These are phyloP conservation scores for Clonostachys rosea DNA, from an alignment of 2,329 filamentous ascomycete genomes.

Conservation along the genomic window DNA sequence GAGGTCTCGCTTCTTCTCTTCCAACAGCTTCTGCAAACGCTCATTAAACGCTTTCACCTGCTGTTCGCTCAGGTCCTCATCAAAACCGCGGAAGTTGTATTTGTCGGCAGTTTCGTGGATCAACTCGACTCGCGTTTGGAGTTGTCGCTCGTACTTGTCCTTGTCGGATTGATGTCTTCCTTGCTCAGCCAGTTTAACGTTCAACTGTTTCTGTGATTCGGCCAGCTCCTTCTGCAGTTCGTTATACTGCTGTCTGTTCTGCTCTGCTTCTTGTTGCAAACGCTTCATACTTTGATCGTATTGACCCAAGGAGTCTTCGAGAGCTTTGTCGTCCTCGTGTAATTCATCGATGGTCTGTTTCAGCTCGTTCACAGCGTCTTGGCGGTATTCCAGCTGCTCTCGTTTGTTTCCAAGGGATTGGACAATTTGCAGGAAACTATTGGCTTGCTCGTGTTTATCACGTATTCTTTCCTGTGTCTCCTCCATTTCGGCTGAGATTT, in stretches of 20 bases:
- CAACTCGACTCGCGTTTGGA: slow-evolving; percentile 65
- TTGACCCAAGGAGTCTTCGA: slow-evolving; percentile 67
- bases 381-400: slow-evolving; percentile 66
- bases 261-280: slow-evolving; percentile 58
- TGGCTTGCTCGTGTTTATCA: slow-evolving; percentile 68
- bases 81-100: slow-evolving; percentile 81
- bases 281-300: slow-evolving; percentile 72
- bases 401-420: slow-evolving; percentile 72
- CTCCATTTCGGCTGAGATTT: slow-evolving; percentile 56
- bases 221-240: slow-evolving; percentile 52
- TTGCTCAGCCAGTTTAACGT: slow-evolving; percentile 55
- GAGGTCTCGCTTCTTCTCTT: slow-evolving; percentile 74
- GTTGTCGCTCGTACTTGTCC: slow-evolving; percentile 77
- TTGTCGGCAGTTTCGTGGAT: slow-evolving; percentile 72
- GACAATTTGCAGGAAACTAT: slow-evolving; percentile 69
- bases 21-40: slow-evolving; percentile 67
- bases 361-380: slow-evolving; percentile 67
- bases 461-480: slow-evolving; percentile 52
- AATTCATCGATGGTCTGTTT: slow-evolving; percentile 71
- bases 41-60: slow-evolving; percentile 75
- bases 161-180: slow-evolving; percentile 84
- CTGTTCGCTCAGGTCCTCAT: slow-evolving; percentile 69
- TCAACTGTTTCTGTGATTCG: slow-evolving; percentile 38
- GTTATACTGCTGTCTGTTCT: slow-evolving; percentile 59
- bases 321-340: slow-evolving; percentile 70